A percentile compares a stretch with the other conserved stretches of the same genome.
These are phyloP conservation scores for Lachancea thermotolerans DNA, from an alignment of 805 yeast genomes.

Conservation along the genomic window DNA sequence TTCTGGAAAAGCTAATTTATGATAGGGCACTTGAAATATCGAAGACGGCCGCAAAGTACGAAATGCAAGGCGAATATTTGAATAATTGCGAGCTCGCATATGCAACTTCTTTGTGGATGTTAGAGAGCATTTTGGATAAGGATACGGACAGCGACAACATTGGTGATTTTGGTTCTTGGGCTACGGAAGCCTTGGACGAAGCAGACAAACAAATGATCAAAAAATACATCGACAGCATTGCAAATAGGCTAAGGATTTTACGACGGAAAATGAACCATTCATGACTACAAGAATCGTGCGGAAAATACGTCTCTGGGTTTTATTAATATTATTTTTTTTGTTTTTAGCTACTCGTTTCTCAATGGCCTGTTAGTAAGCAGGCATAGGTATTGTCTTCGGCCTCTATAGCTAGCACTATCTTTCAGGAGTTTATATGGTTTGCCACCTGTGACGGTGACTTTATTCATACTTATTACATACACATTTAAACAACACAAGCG, in stretches of 20 bases:
- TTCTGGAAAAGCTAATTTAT: conserved; percentile 81
- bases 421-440: neutral
- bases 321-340: too few species aligned
- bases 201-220: conserved; percentile 73
- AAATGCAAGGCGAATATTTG: conserved; percentile 53
- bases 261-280: conserved; percentile 43
- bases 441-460: neutral
- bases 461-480: neutral
- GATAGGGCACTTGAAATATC: conserved; percentile 93
- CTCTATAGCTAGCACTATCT: neutral
- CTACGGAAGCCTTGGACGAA: conserved; percentile 46
- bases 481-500: neutral
- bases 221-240: conserved; percentile 75
- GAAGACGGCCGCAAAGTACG: conserved; percentile 84
- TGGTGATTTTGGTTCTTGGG: conserved; percentile 27
- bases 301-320: too few species aligned
- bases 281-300: neutral
- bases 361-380: too few species aligned
- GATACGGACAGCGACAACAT: conserved; percentile 27
- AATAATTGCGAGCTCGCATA: conserved; percentile 80
- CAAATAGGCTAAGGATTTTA: conserved; percentile 67
- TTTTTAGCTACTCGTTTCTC: too few species aligned
- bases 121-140: conserved; percentile 70
- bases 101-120: conserved; percentile 92
- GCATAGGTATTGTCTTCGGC: too few species aligned